Evolutionary conservation across 306 rosid genomes (phyloP), one percentile per base, ranked within the genome.

Genomic region (Medicago lupulina): DNA sequence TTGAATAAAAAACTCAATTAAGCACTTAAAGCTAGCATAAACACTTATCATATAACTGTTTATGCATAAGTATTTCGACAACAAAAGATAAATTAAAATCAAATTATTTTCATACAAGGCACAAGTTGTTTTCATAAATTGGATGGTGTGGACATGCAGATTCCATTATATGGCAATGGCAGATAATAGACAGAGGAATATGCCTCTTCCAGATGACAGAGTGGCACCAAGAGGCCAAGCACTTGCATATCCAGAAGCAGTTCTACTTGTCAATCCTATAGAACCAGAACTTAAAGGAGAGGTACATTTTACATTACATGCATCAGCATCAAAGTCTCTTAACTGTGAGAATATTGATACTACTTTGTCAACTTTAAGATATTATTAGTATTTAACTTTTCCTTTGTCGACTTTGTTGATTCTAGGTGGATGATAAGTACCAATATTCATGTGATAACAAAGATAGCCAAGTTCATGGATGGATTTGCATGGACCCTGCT

Each of bases 101-200:
- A 44, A 11, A 41, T 2, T 41, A 2, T 41, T 41, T 41, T 9
- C 14, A 10, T 43, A 43, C 11, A 41, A 41, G 0, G 23, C 23
- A 21, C 1, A 21, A 21, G 23, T 21, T n/a, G n/a, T 21, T 21
- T 21, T 21, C 23, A 21, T 21, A 21, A 21, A 18, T 14, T 36
- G 43, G 12, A 63, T 67, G 44, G 60, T 63, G 47, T 50, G 64
- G 68, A 36, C 59, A 28, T 3, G 4, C 31, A 94, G 98, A 93
- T 94, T 94, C 79, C 98, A 85, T 47, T 94, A 90, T 67, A 94
- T 94, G 98, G 95, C 90, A n/a, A 74, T 94, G 84, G 98, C 91
- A 8, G 98, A 91, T 76, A 85, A 91, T 75, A 87, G 96, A 75
- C 97, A 88, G 60, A 89, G 98, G 66, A 75, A 64, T 78, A 88